phyloP scores from a whole-genome alignment of 176 grass and related monocot genomes.

The Triticum aestivum region IWGSC_CS_RefSeq_v2.1 NC_057810.1:703483607-703484106 shows the following conservation, averaged over 20 bases:
- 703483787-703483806: not conserved
- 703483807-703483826: not conserved
- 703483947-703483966: not conserved
- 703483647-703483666: constrained; percentile 41
- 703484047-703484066: not conserved
- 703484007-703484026: not conserved
- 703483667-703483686: constrained; percentile 58
- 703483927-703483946: not conserved
- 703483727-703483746: constrained; percentile 50
- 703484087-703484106: not conserved
- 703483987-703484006: not conserved
- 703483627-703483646: not conserved
- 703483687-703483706: constrained; percentile 75
- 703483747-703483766: constrained; percentile 76
- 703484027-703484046: not conserved
- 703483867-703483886: constrained; percentile 15
- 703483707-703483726: constrained; percentile 54
- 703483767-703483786: constrained; percentile 30
- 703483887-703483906: not conserved
- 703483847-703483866: not conserved
- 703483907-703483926: not conserved
- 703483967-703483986: constrained; percentile 9
- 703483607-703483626: not conserved
- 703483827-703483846: not conserved
- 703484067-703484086: not conserved